phyloP scores from a whole-genome alignment of 2,329 filamentous ascomycete species.

The Colletotrichum sp. region DNA sequence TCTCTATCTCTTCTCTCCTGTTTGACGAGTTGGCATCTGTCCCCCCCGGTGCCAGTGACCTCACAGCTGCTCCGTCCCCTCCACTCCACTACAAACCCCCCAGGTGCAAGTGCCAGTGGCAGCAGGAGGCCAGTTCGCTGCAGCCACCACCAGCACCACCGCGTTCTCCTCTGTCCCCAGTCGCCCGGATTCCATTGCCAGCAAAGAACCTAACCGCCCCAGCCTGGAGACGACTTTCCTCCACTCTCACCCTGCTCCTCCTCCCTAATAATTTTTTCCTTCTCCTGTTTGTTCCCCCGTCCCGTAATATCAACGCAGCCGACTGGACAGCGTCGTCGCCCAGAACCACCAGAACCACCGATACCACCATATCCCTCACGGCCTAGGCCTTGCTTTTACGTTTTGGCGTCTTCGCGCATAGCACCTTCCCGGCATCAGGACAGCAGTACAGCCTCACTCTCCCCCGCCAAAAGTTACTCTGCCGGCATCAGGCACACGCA shows the following conservation, averaged over 20 bases:
- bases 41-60: not conserved
- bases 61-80: not conserved
- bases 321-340: not conserved
- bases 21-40: not conserved
- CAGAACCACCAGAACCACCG: not conserved
- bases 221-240: constrained; percentile 8
- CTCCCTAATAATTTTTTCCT: constrained; percentile 5
- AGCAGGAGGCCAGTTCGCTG: constrained; percentile 7
- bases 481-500: not conserved
- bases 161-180: not conserved
- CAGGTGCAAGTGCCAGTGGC: not conserved
- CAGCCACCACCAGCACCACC: not conserved
- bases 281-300: not conserved
- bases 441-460: constrained; percentile 13
- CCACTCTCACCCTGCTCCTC: constrained; percentile 10
- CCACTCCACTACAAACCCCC: not conserved
- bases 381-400: not conserved
- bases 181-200: not conserved
- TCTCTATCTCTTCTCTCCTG: not conserved
- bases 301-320: constrained; percentile 1
- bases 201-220: not conserved
- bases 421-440: not conserved
- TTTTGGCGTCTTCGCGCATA: not conserved
- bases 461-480: not conserved
- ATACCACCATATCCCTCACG: not conserved